These are phyloP conservation scores for Penicillium sp. DNA, from an alignment of 2,329 filamentous ascomycete genomes.

Conservation along the genomic window DNA sequence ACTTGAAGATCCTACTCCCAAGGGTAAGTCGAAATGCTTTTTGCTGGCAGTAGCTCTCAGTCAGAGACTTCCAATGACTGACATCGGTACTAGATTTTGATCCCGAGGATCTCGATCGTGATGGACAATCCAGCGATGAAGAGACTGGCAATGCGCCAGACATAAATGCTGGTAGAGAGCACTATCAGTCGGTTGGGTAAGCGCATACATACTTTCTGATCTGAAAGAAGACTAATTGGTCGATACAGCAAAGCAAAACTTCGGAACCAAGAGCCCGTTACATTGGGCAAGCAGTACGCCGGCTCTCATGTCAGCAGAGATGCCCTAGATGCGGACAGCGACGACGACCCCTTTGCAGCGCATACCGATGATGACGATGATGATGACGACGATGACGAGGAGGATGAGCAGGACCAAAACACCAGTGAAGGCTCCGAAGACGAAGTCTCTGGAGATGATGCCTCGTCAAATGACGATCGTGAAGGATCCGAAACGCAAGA, in stretches of 20 bases:
- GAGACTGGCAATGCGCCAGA: slow-evolving; percentile 49
- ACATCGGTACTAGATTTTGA: slow-evolving; percentile 64
- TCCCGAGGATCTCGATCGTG: slow-evolving; percentile 66
- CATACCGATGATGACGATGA: slow-evolving; percentile 31
- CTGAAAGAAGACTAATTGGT: slow-evolving; percentile 8
- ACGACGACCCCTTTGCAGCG: slow-evolving; percentile 46
- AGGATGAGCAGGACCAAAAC: slow-evolving; percentile 7
- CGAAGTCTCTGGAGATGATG: slow-evolving; percentile 15
- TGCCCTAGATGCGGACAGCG: slow-evolving; percentile 59
- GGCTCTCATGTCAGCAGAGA: slow-evolving; percentile 72
- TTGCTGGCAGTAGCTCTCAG: neutral
- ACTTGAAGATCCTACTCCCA: slow-evolving; percentile 59
- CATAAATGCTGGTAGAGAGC: slow-evolving; percentile 67
- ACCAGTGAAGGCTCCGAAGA: neutral
- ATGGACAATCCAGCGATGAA: slow-evolving; percentile 55
- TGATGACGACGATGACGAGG: slow-evolving; percentile 4
- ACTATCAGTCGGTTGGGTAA: slow-evolving; percentile 76
- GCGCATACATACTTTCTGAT: slow-evolving; percentile 18
- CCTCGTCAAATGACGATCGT: neutral
- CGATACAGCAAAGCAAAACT: slow-evolving; percentile 71
- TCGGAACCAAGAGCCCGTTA: slow-evolving; percentile 66
- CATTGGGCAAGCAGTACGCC: slow-evolving; percentile 75
- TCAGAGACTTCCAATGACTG: slow-evolving; percentile 1
- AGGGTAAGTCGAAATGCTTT: slow-evolving; percentile 49
- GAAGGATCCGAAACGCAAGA: neutral